These are phyloP conservation scores for Fusarium denticulatum DNA, from an alignment of 2,329 filamentous ascomycete genomes.

Conservation along the genomic window DNA sequence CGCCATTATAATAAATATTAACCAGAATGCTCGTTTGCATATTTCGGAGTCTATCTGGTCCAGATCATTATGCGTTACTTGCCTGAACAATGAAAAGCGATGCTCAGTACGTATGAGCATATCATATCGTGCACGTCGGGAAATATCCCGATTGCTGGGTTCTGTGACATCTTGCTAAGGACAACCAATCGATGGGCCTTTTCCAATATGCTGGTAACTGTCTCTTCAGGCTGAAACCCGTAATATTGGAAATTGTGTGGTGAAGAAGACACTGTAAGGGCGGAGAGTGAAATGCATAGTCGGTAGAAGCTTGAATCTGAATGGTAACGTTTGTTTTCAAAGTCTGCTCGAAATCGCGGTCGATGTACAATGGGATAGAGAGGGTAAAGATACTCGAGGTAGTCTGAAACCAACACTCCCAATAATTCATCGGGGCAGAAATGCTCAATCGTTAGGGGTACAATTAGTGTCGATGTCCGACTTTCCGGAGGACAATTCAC, in stretches of 20 bases:
- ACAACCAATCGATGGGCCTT: not conserved
- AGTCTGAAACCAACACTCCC: not conserved
- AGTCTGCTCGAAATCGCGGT: not conserved
- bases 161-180: not conserved
- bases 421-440: not conserved
- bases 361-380: not conserved
- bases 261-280: not conserved
- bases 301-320: not conserved
- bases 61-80: not conserved
- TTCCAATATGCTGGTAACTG: not conserved
- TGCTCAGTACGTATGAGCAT: not conserved
- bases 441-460: not conserved
- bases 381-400: not conserved
- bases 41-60: not conserved
- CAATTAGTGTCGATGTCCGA: not conserved
- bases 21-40: not conserved
- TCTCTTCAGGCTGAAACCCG: not conserved
- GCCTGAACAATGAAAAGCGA: not conserved
- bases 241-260: accelerated
- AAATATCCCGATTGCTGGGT: not conserved
- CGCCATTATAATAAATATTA: not conserved
- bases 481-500: not conserved
- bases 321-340: not conserved
- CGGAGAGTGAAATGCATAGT: not conserved
- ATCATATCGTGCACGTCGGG: not conserved